Evolutionary conservation across 2,329 filamentous ascomycete species (phyloP), one percentile per base, ranked within the genome.

Genomic region (Truncatella angustata): DNA sequence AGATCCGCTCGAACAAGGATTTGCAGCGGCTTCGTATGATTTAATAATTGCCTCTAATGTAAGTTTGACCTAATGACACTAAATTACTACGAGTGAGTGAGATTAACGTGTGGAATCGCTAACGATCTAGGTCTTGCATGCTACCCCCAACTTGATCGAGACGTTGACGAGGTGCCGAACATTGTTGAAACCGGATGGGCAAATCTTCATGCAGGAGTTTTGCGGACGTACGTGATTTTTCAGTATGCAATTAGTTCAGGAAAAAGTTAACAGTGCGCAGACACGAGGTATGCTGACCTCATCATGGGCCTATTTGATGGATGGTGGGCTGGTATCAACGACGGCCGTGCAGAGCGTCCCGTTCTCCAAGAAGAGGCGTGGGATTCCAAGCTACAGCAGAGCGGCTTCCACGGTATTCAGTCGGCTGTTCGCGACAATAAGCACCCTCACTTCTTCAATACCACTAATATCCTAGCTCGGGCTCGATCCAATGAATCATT

Each of bases 141-240:
- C 58, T 3, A 60, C 58, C 7, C 30, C 45, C 10, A 46, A 24
- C 10, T 20, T 60, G 6, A 26, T 47, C 4, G 18, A 52, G 5
- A 60, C 58, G 1, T 28, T 60, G 20, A 9, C 30, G n/a, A 57
- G 57, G 28, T 37, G 54, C n/a, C 50, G 49, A 6, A 47, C 28
- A 10, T 45, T 60, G 10, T 37, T 60, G 6, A 50, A 50, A 30
- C 56, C 56, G 6, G 49, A 50, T 35, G 58, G 58, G 2, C 35
- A 42, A 7, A 45, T 56, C 3, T 24, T 57, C 16, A 21, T 57
- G 14, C 16, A 51, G 20, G 57, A 59, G 26, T 11, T 47, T 11
- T 49, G 16, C 20, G 4, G 5, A 49, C 4, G 46, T 49, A 40
- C 14, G 46, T 49, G 9, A 24, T 21, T 26, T 14, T 28, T 14